Conservation (phyloP, 371 early-diverging fungal genomes). For the Mortierella sp. region DNA sequence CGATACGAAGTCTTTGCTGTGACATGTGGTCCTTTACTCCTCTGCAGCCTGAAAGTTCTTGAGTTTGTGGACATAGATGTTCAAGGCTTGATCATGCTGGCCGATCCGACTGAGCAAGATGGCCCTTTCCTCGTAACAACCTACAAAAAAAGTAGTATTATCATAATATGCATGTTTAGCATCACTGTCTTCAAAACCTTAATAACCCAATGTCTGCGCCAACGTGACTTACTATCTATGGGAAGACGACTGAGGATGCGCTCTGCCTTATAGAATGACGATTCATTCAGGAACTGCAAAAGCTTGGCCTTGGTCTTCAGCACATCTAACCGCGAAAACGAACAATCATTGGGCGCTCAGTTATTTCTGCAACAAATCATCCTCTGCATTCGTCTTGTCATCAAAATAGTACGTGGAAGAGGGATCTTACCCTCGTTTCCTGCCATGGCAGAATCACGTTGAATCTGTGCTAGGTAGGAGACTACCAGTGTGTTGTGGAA, state of each 20-base stretch:
- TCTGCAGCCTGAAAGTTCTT: slow-evolving; percentile 81
- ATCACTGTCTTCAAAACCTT: no score
- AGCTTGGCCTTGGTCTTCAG: slow-evolving; percentile 58
- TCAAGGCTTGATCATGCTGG: slow-evolving; percentile 88
- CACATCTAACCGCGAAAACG: slow-evolving; percentile 1
- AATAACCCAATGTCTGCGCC: background rate
- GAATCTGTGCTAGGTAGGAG: slow-evolving; percentile 73
- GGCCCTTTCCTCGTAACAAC: slow-evolving; percentile 85
- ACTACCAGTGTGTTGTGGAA: slow-evolving; percentile 85
- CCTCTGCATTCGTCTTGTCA: background rate
- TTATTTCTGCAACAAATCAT: background rate
- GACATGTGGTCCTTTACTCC: slow-evolving; percentile 59
- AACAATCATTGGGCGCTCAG: no score
- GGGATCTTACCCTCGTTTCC: slow-evolving; percentile 29
- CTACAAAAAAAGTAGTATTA: slow-evolving; percentile 32
- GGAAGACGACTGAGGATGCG: slow-evolving; percentile 80
- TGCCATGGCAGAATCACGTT: slow-evolving; percentile 27
- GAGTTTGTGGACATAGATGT: slow-evolving; percentile 84
- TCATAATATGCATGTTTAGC: background rate
- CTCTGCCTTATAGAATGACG: slow-evolving; percentile 80
- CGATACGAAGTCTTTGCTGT: background rate
- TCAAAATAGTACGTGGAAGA: background rate
- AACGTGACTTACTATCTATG: slow-evolving; percentile 64
- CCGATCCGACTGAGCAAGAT: slow-evolving; percentile 85
- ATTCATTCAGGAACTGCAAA: slow-evolving; percentile 74